Conservation (phyloP, 257 asterid genomes). For the Petunia secreta region DNA sequence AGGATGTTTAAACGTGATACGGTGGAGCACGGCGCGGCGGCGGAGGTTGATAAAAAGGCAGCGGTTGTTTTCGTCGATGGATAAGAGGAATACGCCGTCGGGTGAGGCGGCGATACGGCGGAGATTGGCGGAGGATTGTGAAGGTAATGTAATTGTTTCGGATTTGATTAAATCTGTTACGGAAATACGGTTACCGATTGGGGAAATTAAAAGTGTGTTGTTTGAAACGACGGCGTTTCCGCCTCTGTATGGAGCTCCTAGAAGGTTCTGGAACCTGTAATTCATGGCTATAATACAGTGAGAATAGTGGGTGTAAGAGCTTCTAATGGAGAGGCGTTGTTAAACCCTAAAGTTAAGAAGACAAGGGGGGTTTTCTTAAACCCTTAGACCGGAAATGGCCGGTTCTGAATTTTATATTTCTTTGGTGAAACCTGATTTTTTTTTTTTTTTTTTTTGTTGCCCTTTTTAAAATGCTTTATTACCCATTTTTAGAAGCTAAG, state of each 20-base stretch:
- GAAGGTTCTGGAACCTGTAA: slow-evolving; percentile 78
- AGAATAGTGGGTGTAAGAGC: not conserved
- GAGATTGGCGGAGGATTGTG: slow-evolving; percentile 82
- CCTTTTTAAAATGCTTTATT: no score
- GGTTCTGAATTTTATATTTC: no score
- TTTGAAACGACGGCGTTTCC: slow-evolving; percentile 70
- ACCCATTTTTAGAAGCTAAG: no score
- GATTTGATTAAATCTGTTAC: slow-evolving; percentile 88
- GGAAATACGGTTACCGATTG: slow-evolving; percentile 91
- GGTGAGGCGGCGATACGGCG: slow-evolving; percentile 84
- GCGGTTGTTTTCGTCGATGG: slow-evolving; percentile 91
- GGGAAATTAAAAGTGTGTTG: slow-evolving; percentile 65
- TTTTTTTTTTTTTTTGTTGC: no score
- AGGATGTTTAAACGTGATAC: slow-evolving; percentile 71
- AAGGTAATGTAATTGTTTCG: slow-evolving; percentile 76
- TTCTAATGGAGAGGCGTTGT: no score
- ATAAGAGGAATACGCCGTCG: slow-evolving; percentile 77
- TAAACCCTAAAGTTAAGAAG: no score
- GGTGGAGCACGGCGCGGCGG: slow-evolving; percentile 82
- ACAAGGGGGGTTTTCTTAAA: no score
- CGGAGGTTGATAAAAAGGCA: slow-evolving; percentile 78
- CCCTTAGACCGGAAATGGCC: no score
- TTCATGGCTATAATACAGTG: slow-evolving; percentile 50
- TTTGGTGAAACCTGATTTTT: no score
- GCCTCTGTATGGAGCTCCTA: slow-evolving; percentile 98